Percentiles rank a stretch among this genome's conserved stretches.
Evolutionary conservation across 2,329 filamentous ascomycete genomes (phyloP).

Genomic region (Fusarium falciforme): DNA sequence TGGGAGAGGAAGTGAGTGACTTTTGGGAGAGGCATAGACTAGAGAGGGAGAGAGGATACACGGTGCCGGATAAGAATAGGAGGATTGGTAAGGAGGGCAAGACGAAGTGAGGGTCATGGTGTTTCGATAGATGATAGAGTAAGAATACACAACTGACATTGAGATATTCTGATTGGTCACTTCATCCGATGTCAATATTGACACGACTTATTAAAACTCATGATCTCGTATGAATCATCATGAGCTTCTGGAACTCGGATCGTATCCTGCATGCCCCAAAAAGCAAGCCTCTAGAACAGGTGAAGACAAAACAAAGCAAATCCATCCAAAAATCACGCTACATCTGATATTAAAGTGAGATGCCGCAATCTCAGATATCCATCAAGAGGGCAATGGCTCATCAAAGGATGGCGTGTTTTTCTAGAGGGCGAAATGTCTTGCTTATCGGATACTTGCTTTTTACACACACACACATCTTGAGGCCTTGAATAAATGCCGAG

Average conservation of each 20-base stretch:
- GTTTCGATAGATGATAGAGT: background rate
- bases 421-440: background rate
- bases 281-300: background rate
- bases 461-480: background rate
- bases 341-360: background rate
- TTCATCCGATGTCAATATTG: background rate
- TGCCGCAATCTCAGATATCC: background rate
- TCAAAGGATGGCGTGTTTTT: background rate
- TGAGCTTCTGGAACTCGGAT: background rate
- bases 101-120: background rate
- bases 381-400: background rate
- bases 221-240: background rate
- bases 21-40: conserved; percentile 55
- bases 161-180: background rate
- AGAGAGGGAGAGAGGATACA: conserved; percentile 54
- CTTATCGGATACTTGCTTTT: background rate
- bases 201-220: background rate
- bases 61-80: conserved; percentile 54
- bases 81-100: conserved; percentile 14
- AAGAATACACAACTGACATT: background rate
- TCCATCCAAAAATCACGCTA: background rate
- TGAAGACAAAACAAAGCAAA: background rate
- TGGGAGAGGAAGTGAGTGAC: conserved; percentile 51
- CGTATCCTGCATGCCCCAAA: background rate
- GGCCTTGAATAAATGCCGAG: background rate